Conservation (phyloP, 441 rosid genomes). For the Adansonia grandidieri region DNA sequence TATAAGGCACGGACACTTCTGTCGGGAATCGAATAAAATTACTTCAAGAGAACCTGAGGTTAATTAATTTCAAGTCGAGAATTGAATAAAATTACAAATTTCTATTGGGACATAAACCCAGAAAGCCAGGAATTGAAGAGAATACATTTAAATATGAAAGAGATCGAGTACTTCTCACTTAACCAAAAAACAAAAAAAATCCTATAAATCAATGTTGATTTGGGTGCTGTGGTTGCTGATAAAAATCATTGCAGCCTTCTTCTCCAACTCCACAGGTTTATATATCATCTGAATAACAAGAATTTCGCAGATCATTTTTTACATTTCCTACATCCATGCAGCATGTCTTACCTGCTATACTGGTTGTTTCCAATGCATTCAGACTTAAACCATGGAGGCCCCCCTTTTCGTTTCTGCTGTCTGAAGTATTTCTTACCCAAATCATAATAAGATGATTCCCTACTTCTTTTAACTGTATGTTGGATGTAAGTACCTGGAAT, state of each 20-base stretch:
- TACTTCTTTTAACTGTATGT: slow-evolving; percentile 47
- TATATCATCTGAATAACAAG: slow-evolving; percentile 42
- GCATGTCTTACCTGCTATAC: slow-evolving; percentile 40
- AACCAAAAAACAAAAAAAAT: not conserved
- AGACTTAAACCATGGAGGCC: slow-evolving; percentile 37
- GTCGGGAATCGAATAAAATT: too few species aligned
- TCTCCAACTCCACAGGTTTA: slow-evolving; percentile 43
- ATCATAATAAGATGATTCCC: slow-evolving; percentile 1
- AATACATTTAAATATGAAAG: slow-evolving; percentile 42
- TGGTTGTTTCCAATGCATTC: slow-evolving; percentile 4
- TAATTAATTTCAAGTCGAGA: slow-evolving; percentile 1
- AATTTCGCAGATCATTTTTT: slow-evolving; percentile 38
- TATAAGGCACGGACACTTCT: too few species aligned
- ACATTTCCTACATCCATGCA: slow-evolving; percentile 37
- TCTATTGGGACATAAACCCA: slow-evolving; percentile 25
- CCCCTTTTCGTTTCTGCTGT: slow-evolving; percentile 40
- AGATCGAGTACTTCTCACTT: slow-evolving; percentile 37
- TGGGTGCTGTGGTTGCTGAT: slow-evolving; percentile 45
- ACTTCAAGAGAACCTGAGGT: not conserved
- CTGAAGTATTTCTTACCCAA: slow-evolving; percentile 29
- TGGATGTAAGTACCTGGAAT: slow-evolving; percentile 38
- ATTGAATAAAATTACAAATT: slow-evolving; percentile 9
- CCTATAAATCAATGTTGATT: slow-evolving; percentile 53
- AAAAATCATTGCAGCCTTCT: slow-evolving; percentile 37
- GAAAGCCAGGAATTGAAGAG: slow-evolving; percentile 55